Percentiles rank a stretch among this genome's conserved stretches.
Evolutionary conservation across 305 asterid genomes (phyloP).

Genomic region (Fraxinus xanthoxyloides): DNA sequence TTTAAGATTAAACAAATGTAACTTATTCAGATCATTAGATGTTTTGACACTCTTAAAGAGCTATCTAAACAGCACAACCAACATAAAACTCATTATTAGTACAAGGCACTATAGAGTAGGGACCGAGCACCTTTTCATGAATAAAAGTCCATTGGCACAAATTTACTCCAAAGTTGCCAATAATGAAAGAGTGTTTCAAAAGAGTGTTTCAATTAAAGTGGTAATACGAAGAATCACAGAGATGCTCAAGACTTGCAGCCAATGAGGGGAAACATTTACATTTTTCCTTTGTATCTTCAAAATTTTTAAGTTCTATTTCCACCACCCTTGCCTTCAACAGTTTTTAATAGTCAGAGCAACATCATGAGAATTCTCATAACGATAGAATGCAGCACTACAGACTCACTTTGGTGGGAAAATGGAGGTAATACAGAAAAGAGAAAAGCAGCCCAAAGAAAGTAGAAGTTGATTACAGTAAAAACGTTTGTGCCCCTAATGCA

Average conservation of each 20-base stretch:
- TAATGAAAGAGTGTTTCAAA: not conserved
- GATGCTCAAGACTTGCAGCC: not conserved
- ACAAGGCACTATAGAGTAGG: not conserved
- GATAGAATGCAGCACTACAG: not conserved
- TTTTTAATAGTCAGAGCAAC: not conserved
- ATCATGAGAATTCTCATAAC: not conserved
- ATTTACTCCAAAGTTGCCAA: not conserved
- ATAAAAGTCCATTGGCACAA: not conserved
- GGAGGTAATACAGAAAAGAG: not conserved
- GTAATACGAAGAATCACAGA: not conserved
- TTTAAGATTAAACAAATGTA: not conserved
- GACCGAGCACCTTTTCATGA: not conserved
- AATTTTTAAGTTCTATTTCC: not conserved
- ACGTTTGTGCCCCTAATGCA: not conserved
- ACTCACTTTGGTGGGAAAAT: not conserved
- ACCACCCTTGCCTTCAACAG: not conserved
- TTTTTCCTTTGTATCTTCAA: not conserved
- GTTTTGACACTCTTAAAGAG: conserved; percentile 1
- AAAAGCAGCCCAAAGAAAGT: not conserved
- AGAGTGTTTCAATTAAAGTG: not conserved
- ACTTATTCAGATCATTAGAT: not conserved
- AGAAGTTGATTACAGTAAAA: not conserved
- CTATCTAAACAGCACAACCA: not conserved
- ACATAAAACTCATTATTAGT: not conserved
- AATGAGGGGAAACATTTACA: not conserved